Evolutionary conservation across 2,329 filamentous ascomycete species (phyloP).

Genomic region (Coleophoma eucalyptorum): DNA sequence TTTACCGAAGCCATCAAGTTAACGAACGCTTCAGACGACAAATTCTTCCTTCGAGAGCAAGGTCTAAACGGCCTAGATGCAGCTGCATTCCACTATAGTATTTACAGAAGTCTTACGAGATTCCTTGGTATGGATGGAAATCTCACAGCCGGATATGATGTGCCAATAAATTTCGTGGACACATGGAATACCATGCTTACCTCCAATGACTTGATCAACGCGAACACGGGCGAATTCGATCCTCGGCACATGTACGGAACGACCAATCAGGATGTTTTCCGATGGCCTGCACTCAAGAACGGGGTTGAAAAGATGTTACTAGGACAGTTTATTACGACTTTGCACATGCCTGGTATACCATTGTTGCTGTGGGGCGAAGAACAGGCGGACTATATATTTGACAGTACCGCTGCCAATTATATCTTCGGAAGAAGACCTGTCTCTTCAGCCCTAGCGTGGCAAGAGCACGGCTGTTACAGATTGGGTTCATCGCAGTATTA

Average conservation of each 20-base stretch:
- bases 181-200: conserved; percentile 51
- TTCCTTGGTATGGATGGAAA: conserved; percentile 57
- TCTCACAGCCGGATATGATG: conserved; percentile 47
- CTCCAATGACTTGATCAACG: conserved; percentile 57
- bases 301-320: conserved; percentile 54
- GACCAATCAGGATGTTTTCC: conserved; percentile 63
- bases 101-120: conserved; percentile 58
- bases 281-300: conserved; percentile 56
- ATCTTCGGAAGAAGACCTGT: conserved; percentile 63
- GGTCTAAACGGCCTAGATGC: conserved; percentile 52
- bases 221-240: conserved; percentile 57
- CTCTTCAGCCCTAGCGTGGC: conserved; percentile 58
- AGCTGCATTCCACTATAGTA: conserved; percentile 60
- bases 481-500: conserved; percentile 53
- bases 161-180: conserved; percentile 46
- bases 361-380: conserved; percentile 62
- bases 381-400: conserved; percentile 60
- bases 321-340: conserved; percentile 53
- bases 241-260: conserved; percentile 62
- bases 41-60: conserved; percentile 47
- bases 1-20: conserved; percentile 42
- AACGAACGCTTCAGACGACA: conserved; percentile 34
- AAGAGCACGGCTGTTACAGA: conserved; percentile 60
- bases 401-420: conserved; percentile 62
- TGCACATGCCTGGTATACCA: conserved; percentile 58